Evolutionary conservation across 768 basidiomycete species (phyloP), one percentile per base, ranked within the genome.

Genomic region (Boletus patriciae): DNA sequence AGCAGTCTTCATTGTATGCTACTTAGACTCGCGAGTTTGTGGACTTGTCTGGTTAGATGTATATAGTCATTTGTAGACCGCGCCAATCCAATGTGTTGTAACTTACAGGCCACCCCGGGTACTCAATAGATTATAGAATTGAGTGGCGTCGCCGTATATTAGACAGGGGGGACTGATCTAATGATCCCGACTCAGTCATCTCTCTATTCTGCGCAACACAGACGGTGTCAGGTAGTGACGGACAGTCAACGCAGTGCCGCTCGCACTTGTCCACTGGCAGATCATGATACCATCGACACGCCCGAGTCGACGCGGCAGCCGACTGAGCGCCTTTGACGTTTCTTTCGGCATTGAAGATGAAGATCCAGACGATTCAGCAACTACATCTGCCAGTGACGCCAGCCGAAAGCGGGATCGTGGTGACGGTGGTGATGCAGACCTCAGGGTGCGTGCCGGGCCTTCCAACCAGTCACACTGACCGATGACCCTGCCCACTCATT

Each of bases 281-380:
- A 34, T 31, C 31, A 31, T 45, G 43, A 46, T 34, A 11, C 25
- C 25, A 25, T 25, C 25, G 25, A 11, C 1, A 16, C 59, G 43
- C 44, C 65, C 64, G 16, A 60, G 56, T 60, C 58, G 66, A 33
- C 66, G 66, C 25, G 60, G 73, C 25, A 65, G 69, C 27, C 80
- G 82, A 38, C 82, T 81, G 0, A 79, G 72, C 6, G 85, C 87
- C 3, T 80, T 78, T 42, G 81, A 84, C 13, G 73, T 85, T 12
- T 79, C 80, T 11, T 87, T 82, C 57, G 77, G 77, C 1, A 76
- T 72, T 12, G 80, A 82, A 50, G 63, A 72, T 13, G 80, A 82
- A 52, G 63, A 66, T 4, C 44, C 60, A 42, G 46, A 63, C 29
- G 70, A 73, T 11, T 70, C 69, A 6, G 51, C 52, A 18, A 54